Conservation (phyloP, 139 green algal genomes). For the Desmodesmus armatus region DNA sequence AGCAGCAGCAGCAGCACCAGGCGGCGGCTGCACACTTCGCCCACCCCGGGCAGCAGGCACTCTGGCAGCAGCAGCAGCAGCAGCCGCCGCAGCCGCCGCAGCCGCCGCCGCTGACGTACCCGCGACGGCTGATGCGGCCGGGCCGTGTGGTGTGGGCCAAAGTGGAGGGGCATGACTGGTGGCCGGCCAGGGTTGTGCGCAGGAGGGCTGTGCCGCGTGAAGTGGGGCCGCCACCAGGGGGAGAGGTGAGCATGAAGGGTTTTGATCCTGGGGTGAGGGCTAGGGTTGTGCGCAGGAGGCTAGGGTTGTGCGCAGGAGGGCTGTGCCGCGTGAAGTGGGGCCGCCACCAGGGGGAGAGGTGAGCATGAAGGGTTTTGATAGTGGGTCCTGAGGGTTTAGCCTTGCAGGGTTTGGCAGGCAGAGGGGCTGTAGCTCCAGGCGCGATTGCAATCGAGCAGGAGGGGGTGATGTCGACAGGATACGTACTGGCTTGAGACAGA, state of each 20-base stretch:
- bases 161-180: constrained; percentile 95
- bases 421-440: too few relatives aligned
- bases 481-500: too few relatives aligned
- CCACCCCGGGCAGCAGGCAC: not conserved
- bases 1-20: not conserved
- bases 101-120: not conserved
- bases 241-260: too few relatives aligned
- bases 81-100: not conserved
- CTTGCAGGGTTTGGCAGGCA: too few relatives aligned
- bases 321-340: constrained; percentile 85
- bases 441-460: too few relatives aligned
- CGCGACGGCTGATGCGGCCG: constrained; percentile 58
- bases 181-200: constrained; percentile 86
- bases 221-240: constrained; percentile 60
- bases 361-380: too few relatives aligned
- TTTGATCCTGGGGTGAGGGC: too few relatives aligned
- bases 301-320: constrained; percentile 79
- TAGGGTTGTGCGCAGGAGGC: constrained; percentile 83
- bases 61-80: not conserved
- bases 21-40: not conserved
- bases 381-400: too few relatives aligned
- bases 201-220: constrained; percentile 85
- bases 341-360: constrained; percentile 29
- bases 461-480: too few relatives aligned
- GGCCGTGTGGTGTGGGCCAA: constrained; percentile 92